A percentile compares a stretch with the other conserved stretches of the same genome.
phyloP scores from a whole-genome alignment of 495 filamentous ascomycete species.

The Platismatia glauca region DNA sequence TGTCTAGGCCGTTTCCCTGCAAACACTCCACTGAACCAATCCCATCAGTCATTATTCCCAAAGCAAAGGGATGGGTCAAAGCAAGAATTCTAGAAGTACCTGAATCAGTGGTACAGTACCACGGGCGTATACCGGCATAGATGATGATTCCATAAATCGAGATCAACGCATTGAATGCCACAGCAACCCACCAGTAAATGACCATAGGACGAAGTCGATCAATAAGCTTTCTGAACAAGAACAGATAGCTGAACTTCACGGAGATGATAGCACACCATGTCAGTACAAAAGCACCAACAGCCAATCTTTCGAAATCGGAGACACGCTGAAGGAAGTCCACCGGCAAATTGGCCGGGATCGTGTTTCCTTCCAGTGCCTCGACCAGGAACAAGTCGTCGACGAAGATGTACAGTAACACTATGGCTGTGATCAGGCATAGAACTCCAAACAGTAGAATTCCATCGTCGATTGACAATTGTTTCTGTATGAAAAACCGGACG shows the following conservation, averaged over 20 bases:
- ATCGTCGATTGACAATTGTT: constrained; percentile 21
- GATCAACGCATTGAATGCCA: constrained; percentile 13
- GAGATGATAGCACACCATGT: constrained; percentile 20
- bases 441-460: constrained; percentile 19
- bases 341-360: neutral
- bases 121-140: constrained; percentile 17
- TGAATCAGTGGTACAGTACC: constrained; percentile 10
- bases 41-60: neutral
- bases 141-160: constrained; percentile 14
- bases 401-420: constrained; percentile 15
- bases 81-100: constrained; percentile 4
- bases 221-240: constrained; percentile 22
- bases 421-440: constrained; percentile 15
- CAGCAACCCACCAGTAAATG: constrained; percentile 23
- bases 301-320: constrained; percentile 13
- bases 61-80: neutral
- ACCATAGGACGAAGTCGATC: constrained; percentile 16
- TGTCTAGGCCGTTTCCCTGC: constrained; percentile 1
- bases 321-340: constrained; percentile 6
- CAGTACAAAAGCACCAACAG: constrained; percentile 7
- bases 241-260: constrained; percentile 26
- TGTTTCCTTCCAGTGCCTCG: neutral
- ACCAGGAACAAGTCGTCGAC: constrained; percentile 20
- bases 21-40: neutral
- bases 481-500: constrained; percentile 20